Conservation (phyloP, 2,329 filamentous ascomycete genomes). For the Sarocladium brachiariae region DNA sequence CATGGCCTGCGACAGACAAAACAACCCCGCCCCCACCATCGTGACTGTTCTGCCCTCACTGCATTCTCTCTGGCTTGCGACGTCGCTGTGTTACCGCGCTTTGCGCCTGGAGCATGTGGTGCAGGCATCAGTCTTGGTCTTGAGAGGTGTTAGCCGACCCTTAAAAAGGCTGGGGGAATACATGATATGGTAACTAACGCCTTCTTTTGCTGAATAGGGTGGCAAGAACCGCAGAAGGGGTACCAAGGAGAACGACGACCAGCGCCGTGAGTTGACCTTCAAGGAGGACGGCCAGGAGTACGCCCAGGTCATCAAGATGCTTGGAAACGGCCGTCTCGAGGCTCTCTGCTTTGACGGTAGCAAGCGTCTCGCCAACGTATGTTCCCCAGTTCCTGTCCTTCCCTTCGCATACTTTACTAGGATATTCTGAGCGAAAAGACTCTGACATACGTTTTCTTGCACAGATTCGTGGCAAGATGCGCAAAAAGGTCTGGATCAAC, state of each 20-base stretch:
- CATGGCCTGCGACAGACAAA: constrained; percentile 8
- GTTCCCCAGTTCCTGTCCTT: constrained; percentile 14
- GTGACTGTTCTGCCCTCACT: constrained; percentile 3
- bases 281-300: constrained; percentile 89
- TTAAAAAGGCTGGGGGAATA: too few relatives aligned
- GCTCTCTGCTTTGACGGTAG: constrained; percentile 87
- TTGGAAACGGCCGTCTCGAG: constrained; percentile 89
- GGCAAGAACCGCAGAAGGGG: constrained; percentile 97
- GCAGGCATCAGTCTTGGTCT: neutral
- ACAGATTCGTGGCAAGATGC: constrained; percentile 81
- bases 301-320: constrained; percentile 68
- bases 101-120: neutral
- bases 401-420: too few relatives aligned
- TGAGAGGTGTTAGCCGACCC: too few relatives aligned
- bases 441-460: constrained; percentile 43
- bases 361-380: constrained; percentile 35
- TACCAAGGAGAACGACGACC: constrained; percentile 99
- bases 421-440: too few relatives aligned
- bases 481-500: constrained; percentile 99
- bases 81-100: neutral
- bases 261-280: constrained; percentile 97
- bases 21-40: constrained; percentile 13
- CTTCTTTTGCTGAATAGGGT: constrained; percentile 55
- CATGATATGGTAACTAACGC: too few relatives aligned
- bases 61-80: neutral